Percentiles rank a stretch among this genome's conserved stretches.
Evolutionary conservation across 805 yeast species (phyloP).

Genomic region (Candida pseudoglaebosa): DNA sequence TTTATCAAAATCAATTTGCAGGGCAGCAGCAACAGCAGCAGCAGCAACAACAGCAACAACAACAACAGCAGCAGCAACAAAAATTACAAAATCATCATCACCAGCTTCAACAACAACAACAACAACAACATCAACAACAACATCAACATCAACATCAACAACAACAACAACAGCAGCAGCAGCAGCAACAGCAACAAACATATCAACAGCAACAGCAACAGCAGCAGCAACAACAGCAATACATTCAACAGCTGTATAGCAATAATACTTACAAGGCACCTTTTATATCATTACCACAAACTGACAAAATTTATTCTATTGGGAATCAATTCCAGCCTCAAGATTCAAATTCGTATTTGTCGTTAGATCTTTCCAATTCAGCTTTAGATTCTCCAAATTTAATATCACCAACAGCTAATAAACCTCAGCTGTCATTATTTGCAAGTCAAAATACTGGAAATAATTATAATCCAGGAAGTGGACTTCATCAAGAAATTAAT

Average conservation of each 20-base stretch:
- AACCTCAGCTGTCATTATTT: not conserved
- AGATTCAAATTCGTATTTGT: not conserved
- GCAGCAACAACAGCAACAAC: slow-evolving; percentile 8
- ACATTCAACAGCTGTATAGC: slow-evolving; percentile 2
- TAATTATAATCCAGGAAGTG: not conserved
- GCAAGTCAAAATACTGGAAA: not conserved
- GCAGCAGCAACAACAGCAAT: slow-evolving; percentile 9
- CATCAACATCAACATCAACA: slow-evolving; percentile 7
- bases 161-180: slow-evolving; percentile 4
- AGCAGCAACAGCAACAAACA: slow-evolving; percentile 4
- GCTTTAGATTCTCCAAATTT: slow-evolving; percentile 1
- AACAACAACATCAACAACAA: slow-evolving; percentile 7
- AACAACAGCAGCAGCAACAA: slow-evolving; percentile 10
- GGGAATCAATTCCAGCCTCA: slow-evolving; percentile 7
- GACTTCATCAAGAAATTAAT: slow-evolving; percentile 5
- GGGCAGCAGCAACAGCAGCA: slow-evolving; percentile 7
- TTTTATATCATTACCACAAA: slow-evolving; percentile 1
- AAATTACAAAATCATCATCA: no score
- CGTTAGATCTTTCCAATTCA: not conserved
- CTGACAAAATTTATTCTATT: slow-evolving; percentile 1
- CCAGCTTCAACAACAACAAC: slow-evolving; percentile 5
- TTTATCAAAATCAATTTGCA: slow-evolving; percentile 6
- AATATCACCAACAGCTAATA: slow-evolving; percentile 1
- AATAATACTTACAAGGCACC: slow-evolving; percentile 3
- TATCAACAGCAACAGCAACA: slow-evolving; percentile 10